Evolutionary conservation across 345 rosid genomes (phyloP).

Genomic region (sweet orange (Citrus sinensis)): DVS_A1.0 CM039161.1:2499501-2500000

Average conservation of each 20-base stretch:
- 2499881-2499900: background rate
- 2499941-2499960: background rate
- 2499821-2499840: constrained; percentile 9
- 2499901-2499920: background rate
- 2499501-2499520: constrained; percentile 87
- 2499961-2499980: background rate
- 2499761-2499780: constrained; percentile 33
- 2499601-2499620: background rate
- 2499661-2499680: background rate
- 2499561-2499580: constrained; percentile 59
- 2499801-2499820: constrained; percentile 11
- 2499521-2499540: constrained; percentile 71
- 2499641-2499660: constrained; percentile 20
- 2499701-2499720: background rate
- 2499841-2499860: constrained; percentile 25
- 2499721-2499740: background rate
- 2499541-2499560: constrained; percentile 66
- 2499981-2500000: no score
- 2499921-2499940: background rate
- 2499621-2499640: constrained; percentile 43
- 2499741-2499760: background rate
- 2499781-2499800: constrained; percentile 45
- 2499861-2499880: constrained; percentile 9
- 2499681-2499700: background rate
- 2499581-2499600: constrained; percentile 20